Evolutionary conservation across 805 yeast genomes (phyloP).

Genomic region (Priceomyces melissophilus): DNA sequence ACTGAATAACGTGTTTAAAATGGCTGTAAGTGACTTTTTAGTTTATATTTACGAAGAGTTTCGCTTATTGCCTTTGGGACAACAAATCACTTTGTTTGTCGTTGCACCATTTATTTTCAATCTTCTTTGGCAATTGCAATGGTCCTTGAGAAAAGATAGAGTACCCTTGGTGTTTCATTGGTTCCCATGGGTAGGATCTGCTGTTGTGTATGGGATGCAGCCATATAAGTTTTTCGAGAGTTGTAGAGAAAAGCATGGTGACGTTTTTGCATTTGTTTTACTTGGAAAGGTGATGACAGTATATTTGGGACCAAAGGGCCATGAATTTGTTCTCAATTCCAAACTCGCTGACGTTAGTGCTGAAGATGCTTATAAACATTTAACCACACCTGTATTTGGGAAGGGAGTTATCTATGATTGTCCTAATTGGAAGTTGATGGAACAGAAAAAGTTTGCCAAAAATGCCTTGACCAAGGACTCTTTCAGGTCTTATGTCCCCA

Average conservation of each 20-base stretch:
- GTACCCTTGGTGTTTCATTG: slow-evolving; percentile 89
- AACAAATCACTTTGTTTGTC: slow-evolving; percentile 31
- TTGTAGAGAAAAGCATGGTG: slow-evolving; percentile 83
- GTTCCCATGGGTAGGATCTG: slow-evolving; percentile 95
- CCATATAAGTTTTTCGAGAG: slow-evolving; percentile 86
- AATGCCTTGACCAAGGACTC: slow-evolving; percentile 82
- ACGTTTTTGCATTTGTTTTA: slow-evolving; percentile 84
- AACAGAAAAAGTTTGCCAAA: slow-evolving; percentile 95
- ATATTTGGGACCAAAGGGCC: slow-evolving; percentile 95
- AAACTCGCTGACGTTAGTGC: slow-evolving; percentile 88
- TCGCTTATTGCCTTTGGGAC: slow-evolving; percentile 20
- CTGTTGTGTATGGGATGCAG: slow-evolving; percentile 83
- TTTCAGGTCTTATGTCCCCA: slow-evolving; percentile 82
- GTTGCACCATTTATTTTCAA: slow-evolving; percentile 63
- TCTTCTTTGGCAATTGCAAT: slow-evolving; percentile 61
- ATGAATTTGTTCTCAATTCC: slow-evolving; percentile 91
- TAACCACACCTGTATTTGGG: slow-evolving; percentile 99
- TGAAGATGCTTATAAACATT: slow-evolving; percentile 91
- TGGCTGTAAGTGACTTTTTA: slow-evolving; percentile 23
- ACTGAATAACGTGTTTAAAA: slow-evolving; percentile 7
- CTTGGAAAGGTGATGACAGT: slow-evolving; percentile 94
- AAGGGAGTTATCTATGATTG: slow-evolving; percentile 97
- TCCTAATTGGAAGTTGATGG: slow-evolving; percentile 91
- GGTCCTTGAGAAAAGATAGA: slow-evolving; percentile 73
- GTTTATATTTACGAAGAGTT: slow-evolving; percentile 15